Base-by-base conservation (phyloP, 352 stramenopile genomes). In the Phytophthora kernoviae region DNA sequence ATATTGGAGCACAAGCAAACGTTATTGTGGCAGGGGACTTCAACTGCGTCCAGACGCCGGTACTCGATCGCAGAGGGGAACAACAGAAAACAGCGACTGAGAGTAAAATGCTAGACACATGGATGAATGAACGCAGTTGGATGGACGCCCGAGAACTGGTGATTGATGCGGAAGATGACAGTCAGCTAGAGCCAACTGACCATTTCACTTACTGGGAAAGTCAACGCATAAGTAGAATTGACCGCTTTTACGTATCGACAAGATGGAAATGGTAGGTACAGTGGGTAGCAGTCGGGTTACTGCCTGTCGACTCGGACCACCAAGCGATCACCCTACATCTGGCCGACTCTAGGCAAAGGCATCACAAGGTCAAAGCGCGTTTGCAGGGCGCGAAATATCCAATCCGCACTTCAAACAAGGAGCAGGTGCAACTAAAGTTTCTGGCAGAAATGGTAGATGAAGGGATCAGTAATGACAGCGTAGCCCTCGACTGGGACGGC, bases 11-110 rank as follows among this genome's bases (percentile, higher is more conserved):
- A n/a, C n/a, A n/a, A n/a, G n/a, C n/a, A n/a, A n/a, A n/a, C n/a
- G n/a, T 34, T 11, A 6, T 34, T 11, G 11, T 53, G 2, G 45
- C 27, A 17, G 45, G 45, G 4, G 46, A 54, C 27, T 54, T 54
- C 27, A 54, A 43, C 15, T 54, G 46, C 8, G 46, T 54, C 2
- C 9, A 44, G 7, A 14, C 4, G 4, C 46, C 46, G 4, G 7
- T 33, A 1, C 21, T 54, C 1, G 32, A 54, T 14, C 5, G 46
- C 7, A 6, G 24, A 10, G 32, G 45, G 5, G 45, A 17, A 27
- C 4, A 26, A 15, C 32, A 33, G 20, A 2, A 4, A 0, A 10
- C 6, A 5, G 20, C n/a, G 5, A 44, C 46, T 8, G 18, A 54
- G 18, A 44, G 46, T 20, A 18, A 30, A 18, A 18, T 33, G 4